Conservation (phyloP, 495 filamentous ascomycete genomes). For the Penicillium atrosanguineum region DNA sequence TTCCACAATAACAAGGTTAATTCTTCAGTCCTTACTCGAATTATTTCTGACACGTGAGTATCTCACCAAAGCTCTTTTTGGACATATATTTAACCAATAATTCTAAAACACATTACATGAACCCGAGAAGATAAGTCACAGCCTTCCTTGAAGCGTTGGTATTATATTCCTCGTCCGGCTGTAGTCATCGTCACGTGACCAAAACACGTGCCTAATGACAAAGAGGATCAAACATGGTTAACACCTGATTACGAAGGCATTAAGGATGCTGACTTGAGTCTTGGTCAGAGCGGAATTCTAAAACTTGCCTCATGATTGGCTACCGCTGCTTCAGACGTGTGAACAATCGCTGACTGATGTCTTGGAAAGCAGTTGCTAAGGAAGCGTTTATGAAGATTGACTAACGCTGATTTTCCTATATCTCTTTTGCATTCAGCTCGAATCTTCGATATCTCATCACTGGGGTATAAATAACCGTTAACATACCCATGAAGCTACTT, state of each 20-base stretch:
- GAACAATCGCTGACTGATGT: slow-evolving; percentile 25
- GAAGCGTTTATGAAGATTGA: slow-evolving; percentile 18
- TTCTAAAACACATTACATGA: too few species aligned
- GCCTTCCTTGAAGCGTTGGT: too few species aligned
- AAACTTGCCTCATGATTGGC: slow-evolving; percentile 1
- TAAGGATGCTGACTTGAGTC: slow-evolving; percentile 25
- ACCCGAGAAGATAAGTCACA: too few species aligned
- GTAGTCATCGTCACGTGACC: too few species aligned
- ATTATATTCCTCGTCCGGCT: too few species aligned
- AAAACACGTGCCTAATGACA: neutral
- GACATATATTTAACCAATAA: too few species aligned
- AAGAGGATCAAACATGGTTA: neutral
- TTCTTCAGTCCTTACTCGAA: too few species aligned
- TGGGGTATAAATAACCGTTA: slow-evolving; percentile 34
- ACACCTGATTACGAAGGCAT: neutral
- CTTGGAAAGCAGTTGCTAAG: slow-evolving; percentile 24
- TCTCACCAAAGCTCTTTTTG: too few species aligned
- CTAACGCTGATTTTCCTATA: slow-evolving; percentile 23
- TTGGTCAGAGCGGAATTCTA: slow-evolving; percentile 25
- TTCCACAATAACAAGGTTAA: too few species aligned
- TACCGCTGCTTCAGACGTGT: neutral
- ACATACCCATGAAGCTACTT: slow-evolving; percentile 41
- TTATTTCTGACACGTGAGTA: too few species aligned
- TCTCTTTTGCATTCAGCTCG: slow-evolving; percentile 19
- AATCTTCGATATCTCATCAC: slow-evolving; percentile 14